Percentiles rank a stretch among this genome's conserved stretches.
Conservation (phyloP, 768 basidiomycete genomes). For the Mycena rebaudengoi region DNA sequence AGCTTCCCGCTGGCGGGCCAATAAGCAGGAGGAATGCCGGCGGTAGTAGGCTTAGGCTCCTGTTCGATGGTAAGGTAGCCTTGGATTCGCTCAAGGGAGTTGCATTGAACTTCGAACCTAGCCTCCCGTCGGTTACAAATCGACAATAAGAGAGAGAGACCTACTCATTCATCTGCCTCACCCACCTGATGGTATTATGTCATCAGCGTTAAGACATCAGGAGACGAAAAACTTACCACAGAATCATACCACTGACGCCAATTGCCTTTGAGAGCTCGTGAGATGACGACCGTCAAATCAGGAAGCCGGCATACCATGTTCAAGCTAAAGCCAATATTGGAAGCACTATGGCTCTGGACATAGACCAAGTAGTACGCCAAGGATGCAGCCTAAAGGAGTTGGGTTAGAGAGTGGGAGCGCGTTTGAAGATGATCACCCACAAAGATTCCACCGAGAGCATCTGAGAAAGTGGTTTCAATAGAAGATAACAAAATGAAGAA, state of each 20-base stretch:
- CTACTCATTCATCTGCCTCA: too few species aligned
- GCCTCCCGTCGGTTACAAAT: too few species aligned
- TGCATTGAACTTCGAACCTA: slow-evolving; percentile 38
- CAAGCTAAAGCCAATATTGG: slow-evolving; percentile 47
- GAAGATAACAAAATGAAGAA: background rate
- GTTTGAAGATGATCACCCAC: slow-evolving; percentile 19
- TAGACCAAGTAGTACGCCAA: slow-evolving; percentile 55
- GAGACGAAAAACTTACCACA: slow-evolving; percentile 38
- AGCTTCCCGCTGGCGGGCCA: slow-evolving; percentile 59
- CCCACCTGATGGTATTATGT: too few species aligned
- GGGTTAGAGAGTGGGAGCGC: background rate
- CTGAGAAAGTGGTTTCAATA: background rate
- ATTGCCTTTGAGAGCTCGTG: slow-evolving; percentile 28
- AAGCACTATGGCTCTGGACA: slow-evolving; percentile 39
- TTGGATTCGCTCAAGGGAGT: slow-evolving; percentile 31
- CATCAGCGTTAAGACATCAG: too few species aligned
- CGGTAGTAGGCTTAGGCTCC: slow-evolving; percentile 40
- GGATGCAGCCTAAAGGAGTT: slow-evolving; percentile 22
- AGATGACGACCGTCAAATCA: background rate
- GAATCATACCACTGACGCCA: slow-evolving; percentile 53
- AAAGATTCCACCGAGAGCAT: slow-evolving; percentile 55
- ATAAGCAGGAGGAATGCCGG: slow-evolving; percentile 53
- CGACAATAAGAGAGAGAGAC: too few species aligned
- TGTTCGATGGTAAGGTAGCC: slow-evolving; percentile 52
- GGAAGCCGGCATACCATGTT: slow-evolving; percentile 50